Percentiles rank a stretch among this genome's conserved stretches.
phyloP scores from a whole-genome alignment of 2,329 filamentous ascomycete species.

The Dichotomopilus funicola region DNA sequence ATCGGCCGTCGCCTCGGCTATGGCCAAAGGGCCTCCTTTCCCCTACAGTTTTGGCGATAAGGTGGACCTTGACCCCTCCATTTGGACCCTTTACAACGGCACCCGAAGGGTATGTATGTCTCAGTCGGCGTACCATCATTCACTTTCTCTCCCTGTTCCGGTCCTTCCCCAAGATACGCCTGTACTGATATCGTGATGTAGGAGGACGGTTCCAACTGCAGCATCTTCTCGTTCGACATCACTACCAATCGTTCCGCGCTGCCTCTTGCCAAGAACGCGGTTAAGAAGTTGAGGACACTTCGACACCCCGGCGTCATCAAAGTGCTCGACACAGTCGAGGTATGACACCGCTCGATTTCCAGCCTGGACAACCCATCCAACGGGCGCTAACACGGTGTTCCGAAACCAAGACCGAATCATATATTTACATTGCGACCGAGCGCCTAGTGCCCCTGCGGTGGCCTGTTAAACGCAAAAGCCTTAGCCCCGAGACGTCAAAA shows the following conservation, averaged over 20 bases:
- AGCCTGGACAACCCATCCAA: background rate
- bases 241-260: slow-evolving; percentile 71
- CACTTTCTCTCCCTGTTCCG: background rate
- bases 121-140: background rate
- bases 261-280: slow-evolving; percentile 84
- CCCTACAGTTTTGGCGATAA: slow-evolving; percentile 89
- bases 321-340: slow-evolving; percentile 90
- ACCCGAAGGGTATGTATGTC: slow-evolving; percentile 66
- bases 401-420: slow-evolving; percentile 68
- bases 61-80: slow-evolving; percentile 85
- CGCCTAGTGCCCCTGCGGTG: slow-evolving; percentile 79
- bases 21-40: slow-evolving; percentile 88
- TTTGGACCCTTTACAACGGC: slow-evolving; percentile 95
- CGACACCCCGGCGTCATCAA: slow-evolving; percentile 92
- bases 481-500: slow-evolving; percentile 89
- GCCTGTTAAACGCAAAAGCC: slow-evolving; percentile 81
- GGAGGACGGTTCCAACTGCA: slow-evolving; percentile 92
- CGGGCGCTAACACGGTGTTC: slow-evolving; percentile 13
- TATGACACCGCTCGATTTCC: slow-evolving; percentile 33
- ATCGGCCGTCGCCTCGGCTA: slow-evolving; percentile 92
- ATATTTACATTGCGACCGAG: slow-evolving; percentile 95
- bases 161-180: background rate
- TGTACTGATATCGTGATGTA: slow-evolving; percentile 32
- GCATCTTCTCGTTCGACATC: slow-evolving; percentile 94
- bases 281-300: slow-evolving; percentile 87